phyloP scores from a whole-genome alignment of 345 rosid species.

The Gossypioides kirkii region DNA sequence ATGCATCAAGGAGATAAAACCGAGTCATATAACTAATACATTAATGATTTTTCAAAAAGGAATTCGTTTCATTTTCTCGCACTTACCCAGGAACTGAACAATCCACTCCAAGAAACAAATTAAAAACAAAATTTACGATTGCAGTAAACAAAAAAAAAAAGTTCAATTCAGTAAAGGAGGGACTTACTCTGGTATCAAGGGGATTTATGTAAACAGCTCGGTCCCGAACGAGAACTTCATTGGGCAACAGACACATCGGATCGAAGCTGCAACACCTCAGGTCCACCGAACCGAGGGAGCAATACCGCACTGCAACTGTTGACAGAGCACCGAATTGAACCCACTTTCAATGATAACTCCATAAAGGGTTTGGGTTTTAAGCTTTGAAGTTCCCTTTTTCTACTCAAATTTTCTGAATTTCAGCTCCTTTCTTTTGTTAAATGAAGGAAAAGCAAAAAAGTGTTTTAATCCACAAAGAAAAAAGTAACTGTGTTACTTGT shows the following conservation, averaged over 20 bases:
- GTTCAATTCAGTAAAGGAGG: too few species aligned
- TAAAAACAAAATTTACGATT: not conserved
- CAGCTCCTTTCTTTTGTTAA: not conserved
- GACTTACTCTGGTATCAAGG: conserved; percentile 76
- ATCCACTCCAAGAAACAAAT: not conserved
- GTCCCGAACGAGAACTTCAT: conserved; percentile 78
- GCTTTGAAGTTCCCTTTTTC: not conserved
- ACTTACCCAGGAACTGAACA: conserved; percentile 2
- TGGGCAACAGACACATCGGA: conserved; percentile 54
- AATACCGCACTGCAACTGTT: conserved; percentile 80
- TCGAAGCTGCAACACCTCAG: conserved; percentile 77
- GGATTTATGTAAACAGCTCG: conserved; percentile 89
- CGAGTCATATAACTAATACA: not conserved
- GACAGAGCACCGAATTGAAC: conserved; percentile 38
- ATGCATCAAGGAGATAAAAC: too few species aligned
- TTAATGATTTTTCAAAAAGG: not conserved
- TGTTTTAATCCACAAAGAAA: not conserved
- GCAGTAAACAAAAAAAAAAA: too few species aligned
- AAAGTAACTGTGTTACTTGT: not conserved
- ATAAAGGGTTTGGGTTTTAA: not conserved
- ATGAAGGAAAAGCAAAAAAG: not conserved
- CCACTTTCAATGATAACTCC: conserved; percentile 7
- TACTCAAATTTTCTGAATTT: not conserved
- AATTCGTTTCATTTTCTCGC: not conserved
- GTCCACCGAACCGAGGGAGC: conserved; percentile 84